Conservation (phyloP, 140 eudicot genomes). For the Bidens hawaiensis region DNA sequence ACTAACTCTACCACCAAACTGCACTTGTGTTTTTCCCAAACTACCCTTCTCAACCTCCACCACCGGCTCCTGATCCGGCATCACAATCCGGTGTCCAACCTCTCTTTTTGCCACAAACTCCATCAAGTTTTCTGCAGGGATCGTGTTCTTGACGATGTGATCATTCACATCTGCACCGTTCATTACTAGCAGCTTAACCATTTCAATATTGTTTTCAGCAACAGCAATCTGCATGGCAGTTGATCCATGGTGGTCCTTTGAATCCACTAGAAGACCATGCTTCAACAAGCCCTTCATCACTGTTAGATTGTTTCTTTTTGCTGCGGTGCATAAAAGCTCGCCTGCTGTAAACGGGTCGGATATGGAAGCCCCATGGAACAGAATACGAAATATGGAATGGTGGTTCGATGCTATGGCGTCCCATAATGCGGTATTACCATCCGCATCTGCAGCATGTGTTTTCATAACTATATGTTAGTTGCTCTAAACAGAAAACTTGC, state of each 20-base stretch:
- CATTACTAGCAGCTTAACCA: constrained; percentile 60
- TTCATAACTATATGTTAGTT: constrained; percentile 14
- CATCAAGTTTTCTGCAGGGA: constrained; percentile 38
- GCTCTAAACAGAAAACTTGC: too few relatives aligned
- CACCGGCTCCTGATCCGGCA: constrained; percentile 39
- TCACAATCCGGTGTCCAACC: constrained; percentile 54
- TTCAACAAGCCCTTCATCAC: constrained; percentile 67
- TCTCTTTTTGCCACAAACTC: constrained; percentile 62
- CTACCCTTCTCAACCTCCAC: background rate
- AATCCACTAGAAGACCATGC: constrained; percentile 70
- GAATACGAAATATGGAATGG: constrained; percentile 61
- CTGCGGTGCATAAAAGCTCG: constrained; percentile 69
- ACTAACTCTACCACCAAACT: constrained; percentile 48
- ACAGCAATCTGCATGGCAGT: constrained; percentile 69
- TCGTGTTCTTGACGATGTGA: constrained; percentile 22
- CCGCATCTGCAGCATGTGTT: constrained; percentile 35
- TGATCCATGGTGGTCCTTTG: constrained; percentile 62
- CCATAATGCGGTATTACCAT: constrained; percentile 91
- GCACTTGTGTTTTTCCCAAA: constrained; percentile 24
- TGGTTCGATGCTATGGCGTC: constrained; percentile 77
- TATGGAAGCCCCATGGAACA: constrained; percentile 79
- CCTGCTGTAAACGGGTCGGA: constrained; percentile 80
- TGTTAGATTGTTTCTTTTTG: constrained; percentile 54
- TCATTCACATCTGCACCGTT: constrained; percentile 70
- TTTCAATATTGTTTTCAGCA: constrained; percentile 47